Evolutionary conservation across 257 asterid species (phyloP), one percentile per base, ranked within the genome.

Genomic region (Vinca minor): DNA sequence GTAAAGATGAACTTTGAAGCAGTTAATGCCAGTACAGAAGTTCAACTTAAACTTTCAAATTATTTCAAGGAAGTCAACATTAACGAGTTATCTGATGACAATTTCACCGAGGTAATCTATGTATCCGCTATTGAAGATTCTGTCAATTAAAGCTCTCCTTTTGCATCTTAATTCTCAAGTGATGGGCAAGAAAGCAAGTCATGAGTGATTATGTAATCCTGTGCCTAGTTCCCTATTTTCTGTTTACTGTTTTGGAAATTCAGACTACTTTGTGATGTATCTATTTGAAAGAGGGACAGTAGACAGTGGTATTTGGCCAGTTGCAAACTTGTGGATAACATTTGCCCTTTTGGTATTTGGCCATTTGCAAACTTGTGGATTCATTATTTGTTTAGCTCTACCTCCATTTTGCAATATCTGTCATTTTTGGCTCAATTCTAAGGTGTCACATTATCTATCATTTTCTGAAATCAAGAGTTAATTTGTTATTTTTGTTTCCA

Each of bases 11-110:
- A 64, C 63, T 44, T 82, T 59, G 84, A 70, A 75, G 79, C 76
- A 69, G 84, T 67, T 58, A 81, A 71, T 72, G 76, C 68, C 75
- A 78, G 65, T 67, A 41, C 12, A 65, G 87, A 83, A 65, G 65
- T 76, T 76, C 57, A 34, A 64, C 81, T 92, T 59, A 81, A 45
- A 78, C 83, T 92, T 73, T 74, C 98, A 67, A 81, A 84, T 77
- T 69, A 67, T 68, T 62, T 77, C 63, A 82, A 76, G 59, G 87
- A 77, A 50, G 64, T 87, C 63, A 74, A 82, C 63, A 26, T 85
- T 54, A 61, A 68, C 72, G 74, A 61, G 82, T 74, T 92, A 63
- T 92, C 98, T 2, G 94, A 89, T 68, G 96, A 82, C 65, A 78
- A 79, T 71, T 82, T 92, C 77, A 71, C 79, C 7, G 82, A 82